These are phyloP conservation scores for Plasmodium fragile DNA, from an alignment of 169 alveolate genomes.

Conservation along the genomic window DNA sequence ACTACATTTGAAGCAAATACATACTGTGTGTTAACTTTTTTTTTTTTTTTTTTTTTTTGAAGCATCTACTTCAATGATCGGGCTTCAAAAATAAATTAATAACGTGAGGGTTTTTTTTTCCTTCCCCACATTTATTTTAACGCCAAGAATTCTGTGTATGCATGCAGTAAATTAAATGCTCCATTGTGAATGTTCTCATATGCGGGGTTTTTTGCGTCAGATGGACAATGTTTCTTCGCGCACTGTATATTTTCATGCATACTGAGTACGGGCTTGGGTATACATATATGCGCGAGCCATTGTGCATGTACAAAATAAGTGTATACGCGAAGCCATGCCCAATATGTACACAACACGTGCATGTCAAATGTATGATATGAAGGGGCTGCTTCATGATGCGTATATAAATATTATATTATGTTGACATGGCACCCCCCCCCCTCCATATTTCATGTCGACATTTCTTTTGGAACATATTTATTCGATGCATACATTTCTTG, in stretches of 20 bases:
- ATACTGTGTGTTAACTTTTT: neutral
- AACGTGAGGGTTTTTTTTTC: neutral
- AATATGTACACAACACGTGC: neutral
- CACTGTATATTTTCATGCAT: neutral
- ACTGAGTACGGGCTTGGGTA: neutral
- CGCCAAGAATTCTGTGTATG: neutral
- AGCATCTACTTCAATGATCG: no score
- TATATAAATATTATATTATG: neutral
- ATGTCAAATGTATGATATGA: neutral
- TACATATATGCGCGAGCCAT: neutral
- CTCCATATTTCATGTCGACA: neutral
- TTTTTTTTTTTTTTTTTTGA: constrained; percentile 4
- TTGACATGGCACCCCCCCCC: neutral
- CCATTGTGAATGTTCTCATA: neutral
- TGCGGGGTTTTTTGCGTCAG: neutral
- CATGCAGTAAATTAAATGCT: neutral
- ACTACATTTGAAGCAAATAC: neutral
- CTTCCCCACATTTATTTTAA: neutral
- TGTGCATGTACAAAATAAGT: neutral
- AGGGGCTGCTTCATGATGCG: neutral
- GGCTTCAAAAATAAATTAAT: neutral
- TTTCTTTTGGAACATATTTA: neutral
- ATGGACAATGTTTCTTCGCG: neutral
- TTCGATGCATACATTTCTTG: neutral
- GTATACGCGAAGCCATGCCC: neutral